Conservation (phyloP, 2,329 filamentous ascomycete genomes). For the Ophiostoma piceae region DNA sequence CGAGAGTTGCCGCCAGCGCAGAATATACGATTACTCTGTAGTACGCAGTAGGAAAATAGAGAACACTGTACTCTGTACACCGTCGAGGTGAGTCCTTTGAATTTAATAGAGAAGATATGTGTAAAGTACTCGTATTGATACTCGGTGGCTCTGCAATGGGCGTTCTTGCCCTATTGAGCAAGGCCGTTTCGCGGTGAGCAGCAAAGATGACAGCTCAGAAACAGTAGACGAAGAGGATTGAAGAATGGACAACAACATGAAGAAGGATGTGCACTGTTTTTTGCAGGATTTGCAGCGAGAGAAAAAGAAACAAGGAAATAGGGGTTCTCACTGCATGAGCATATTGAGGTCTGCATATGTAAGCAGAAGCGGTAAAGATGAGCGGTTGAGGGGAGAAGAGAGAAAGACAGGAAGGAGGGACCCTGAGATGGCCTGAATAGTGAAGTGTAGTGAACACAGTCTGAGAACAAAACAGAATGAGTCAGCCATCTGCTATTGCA, state of each 20-base stretch:
- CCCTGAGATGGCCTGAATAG: neutral
- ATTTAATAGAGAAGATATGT: too few species aligned
- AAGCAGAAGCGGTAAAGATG: neutral
- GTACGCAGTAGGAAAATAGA: neutral
- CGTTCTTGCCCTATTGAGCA: neutral
- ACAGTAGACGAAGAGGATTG: neutral
- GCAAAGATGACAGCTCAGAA: conserved; percentile 3
- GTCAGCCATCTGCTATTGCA: too few species aligned
- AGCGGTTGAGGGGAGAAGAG: neutral
- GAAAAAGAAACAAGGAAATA: neutral
- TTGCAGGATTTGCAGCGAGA: neutral
- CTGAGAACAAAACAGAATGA: neutral
- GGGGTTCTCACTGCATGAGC: neutral
- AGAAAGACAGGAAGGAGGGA: neutral
- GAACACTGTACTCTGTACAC: too few species aligned
- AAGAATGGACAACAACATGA: neutral
- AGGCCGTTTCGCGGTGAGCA: neutral
- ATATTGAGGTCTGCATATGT: neutral
- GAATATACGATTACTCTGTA: neutral
- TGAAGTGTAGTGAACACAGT: too few species aligned
- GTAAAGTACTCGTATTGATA: neutral
- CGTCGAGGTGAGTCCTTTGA: too few species aligned
- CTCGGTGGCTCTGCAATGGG: neutral
- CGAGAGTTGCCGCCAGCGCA: neutral
- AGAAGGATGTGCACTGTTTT: neutral